Percentiles rank a stretch among this genome's conserved stretches.
These are phyloP conservation scores for Thinopyrum elongatum DNA, from an alignment of 176 grass and related monocot species.

Conservation along the genomic window DNA sequence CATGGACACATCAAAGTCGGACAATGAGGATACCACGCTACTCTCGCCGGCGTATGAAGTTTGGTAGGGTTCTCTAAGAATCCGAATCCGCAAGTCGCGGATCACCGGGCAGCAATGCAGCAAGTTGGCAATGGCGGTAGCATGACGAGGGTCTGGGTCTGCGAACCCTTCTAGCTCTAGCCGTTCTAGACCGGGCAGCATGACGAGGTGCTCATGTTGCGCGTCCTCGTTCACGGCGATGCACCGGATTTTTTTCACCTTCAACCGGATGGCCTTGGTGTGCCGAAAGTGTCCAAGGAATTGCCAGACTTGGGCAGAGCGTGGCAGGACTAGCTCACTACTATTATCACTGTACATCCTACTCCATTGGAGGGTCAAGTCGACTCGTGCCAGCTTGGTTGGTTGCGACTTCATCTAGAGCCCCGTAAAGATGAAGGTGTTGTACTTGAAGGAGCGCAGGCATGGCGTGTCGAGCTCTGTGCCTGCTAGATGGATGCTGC, in stretches of 20 bases:
- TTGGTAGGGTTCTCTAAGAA: neutral
- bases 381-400: neutral
- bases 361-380: neutral
- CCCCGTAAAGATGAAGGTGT: neutral
- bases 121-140: neutral
- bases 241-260: neutral
- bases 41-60: neutral
- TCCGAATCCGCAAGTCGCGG: neutral
- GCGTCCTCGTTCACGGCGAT: neutral
- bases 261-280: neutral
- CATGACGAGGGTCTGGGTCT: too few relatives aligned
- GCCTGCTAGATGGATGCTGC: neutral
- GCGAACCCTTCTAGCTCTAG: neutral
- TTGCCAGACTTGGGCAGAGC: neutral
- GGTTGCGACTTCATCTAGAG: neutral
- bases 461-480: neutral
- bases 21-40: too few relatives aligned
- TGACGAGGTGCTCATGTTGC: neutral
- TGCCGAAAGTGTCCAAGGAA: neutral
- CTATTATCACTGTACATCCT: neutral
- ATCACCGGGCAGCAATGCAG: neutral
- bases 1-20: neutral
- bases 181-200: neutral
- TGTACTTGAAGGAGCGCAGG: neutral
- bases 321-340: neutral